Evolutionary conservation across 257 asterid genomes (phyloP), one percentile per base, ranked within the genome.

Genomic region (Knoxia roxburghii): DNA sequence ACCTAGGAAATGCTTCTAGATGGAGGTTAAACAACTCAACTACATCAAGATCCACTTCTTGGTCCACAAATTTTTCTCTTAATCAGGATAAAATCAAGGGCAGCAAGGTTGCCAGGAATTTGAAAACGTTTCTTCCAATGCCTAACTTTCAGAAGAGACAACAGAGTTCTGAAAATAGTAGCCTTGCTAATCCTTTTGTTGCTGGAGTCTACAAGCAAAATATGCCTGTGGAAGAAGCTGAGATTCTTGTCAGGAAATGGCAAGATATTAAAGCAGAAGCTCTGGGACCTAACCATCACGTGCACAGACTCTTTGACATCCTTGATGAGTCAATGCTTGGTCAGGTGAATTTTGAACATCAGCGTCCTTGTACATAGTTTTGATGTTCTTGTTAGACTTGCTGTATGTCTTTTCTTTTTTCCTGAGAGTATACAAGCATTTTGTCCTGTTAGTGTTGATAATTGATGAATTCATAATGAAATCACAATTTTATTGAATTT

Each of bases 311-410:
- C 62, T 71, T 72, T 70, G 95, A 88, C 59, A 77, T 90, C 64
- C 97, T 94, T 73, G 97, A 90, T 58, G 99, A 92, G 80, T 69
- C 95, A 35, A 88, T 94, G 99, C 97, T 94, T 76, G 76, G 32
- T 75, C 96, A 90, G 95, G 99, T 94, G 79, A 79, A 81, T 68
- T 78, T 60, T 73, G 61, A 24, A 27, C 52, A 58, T 64, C 59
- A 49, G 27, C 68, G 35, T 67, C 55, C 39, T 29, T 49, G 23
- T 11, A 55, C 29, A 9, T 26, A 37, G 35, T 65, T 41, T 41
- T 61, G 24, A 61, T 37, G 9, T 7, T 27, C 62, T 61, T 23
- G 33, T 51, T 17, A 39, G 40, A 39, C 2, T 13, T 2, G 21
- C 20, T 61, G 51, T 12, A 37, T 21, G 29, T 26, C 26, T 14